phyloP scores from a whole-genome alignment of 129 eudicot genomes.

The Arctium minus region DNA sequence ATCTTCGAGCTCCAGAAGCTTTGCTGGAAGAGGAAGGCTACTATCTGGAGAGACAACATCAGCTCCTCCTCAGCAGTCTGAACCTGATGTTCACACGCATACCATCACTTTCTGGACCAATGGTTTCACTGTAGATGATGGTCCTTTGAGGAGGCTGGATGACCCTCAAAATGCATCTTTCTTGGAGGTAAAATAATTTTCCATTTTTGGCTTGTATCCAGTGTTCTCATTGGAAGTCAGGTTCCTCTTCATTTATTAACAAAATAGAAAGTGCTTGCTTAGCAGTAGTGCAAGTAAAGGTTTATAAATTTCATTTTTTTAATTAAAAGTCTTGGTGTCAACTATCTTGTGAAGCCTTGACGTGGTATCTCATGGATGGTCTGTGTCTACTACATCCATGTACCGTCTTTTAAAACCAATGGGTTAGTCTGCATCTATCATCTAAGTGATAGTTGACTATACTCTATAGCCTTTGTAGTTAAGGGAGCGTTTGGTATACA shows the following conservation, averaged over 20 bases:
- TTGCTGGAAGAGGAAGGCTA: slow-evolving; percentile 76
- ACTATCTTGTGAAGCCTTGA: not conserved
- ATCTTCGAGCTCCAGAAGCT: slow-evolving; percentile 79
- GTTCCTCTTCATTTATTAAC: not conserved
- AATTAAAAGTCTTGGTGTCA: not conserved
- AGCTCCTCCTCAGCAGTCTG: slow-evolving; percentile 43
- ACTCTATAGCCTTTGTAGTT: too few relatives aligned
- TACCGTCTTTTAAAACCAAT: too few relatives aligned
- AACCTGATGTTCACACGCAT: slow-evolving; percentile 52
- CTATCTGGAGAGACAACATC: slow-evolving; percentile 72
- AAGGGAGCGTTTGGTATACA: too few relatives aligned
- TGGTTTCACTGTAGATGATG: slow-evolving; percentile 85
- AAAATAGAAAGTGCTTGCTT: not conserved
- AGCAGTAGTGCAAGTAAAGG: not conserved
- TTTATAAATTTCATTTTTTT: too few relatives aligned
- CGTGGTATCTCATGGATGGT: not conserved
- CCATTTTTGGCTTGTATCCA: not conserved
- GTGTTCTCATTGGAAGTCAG: too few relatives aligned
- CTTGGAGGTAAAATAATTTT: slow-evolving; percentile 52
- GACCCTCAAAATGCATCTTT: slow-evolving; percentile 88
- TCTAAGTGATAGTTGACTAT: too few relatives aligned
- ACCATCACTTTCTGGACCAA: slow-evolving; percentile 82
- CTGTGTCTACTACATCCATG: not conserved
- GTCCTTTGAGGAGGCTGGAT: slow-evolving; percentile 82
- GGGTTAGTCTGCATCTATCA: too few relatives aligned